Evolutionary conservation across 345 rosid species (phyloP), one percentile per base, ranked within the genome.

Genomic region (Salix purpurea): DNA sequence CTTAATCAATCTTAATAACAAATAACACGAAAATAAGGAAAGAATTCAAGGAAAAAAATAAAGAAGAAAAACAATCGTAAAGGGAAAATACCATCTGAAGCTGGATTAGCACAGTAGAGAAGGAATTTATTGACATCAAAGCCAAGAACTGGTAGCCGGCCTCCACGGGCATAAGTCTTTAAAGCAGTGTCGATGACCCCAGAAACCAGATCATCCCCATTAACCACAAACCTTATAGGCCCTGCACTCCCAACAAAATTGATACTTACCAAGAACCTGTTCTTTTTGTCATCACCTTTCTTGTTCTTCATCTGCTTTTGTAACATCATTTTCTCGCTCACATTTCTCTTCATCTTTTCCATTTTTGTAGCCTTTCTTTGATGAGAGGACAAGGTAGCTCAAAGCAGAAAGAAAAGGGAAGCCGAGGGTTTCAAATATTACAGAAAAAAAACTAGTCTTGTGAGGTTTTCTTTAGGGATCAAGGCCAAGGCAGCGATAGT

Each of bases 241-340:
- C 81, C 81, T 19, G 81, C 64, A 46, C 81, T 78, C 2, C 81
- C 81, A 30, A 73, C 12, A 26, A 78, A 68, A 74, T 68, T 78
- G 18, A 78, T 18, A 28, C 30, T 67, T 15, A 78, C 52, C 81
- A 78, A 36, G 6, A 67, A 52, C 50, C 73, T 78, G 1, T 40
- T 78, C 36, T 30, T 58, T 32, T 67, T 73, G 1, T n/a, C 36
- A 24, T 18, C 36, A 11, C 13, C 19, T 26, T 58, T 58, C 52
- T 54, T 34, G 0, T 26, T 69, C 69, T 69, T 60, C 23, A 56
- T 69, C 34, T 76, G 69, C 79, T 64, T 69, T 2, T 56, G 32
- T 3, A 69, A 9, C 66, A 23, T 15, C 36, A 50, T 8, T 10
- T 75, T 67, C 52, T 75, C 66, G 11, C 72, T 67, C 72, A 65